These are phyloP conservation scores for Sporothrix sp. DNA, from an alignment of 2,329 filamentous ascomycete genomes.

Conservation along the genomic window DNA sequence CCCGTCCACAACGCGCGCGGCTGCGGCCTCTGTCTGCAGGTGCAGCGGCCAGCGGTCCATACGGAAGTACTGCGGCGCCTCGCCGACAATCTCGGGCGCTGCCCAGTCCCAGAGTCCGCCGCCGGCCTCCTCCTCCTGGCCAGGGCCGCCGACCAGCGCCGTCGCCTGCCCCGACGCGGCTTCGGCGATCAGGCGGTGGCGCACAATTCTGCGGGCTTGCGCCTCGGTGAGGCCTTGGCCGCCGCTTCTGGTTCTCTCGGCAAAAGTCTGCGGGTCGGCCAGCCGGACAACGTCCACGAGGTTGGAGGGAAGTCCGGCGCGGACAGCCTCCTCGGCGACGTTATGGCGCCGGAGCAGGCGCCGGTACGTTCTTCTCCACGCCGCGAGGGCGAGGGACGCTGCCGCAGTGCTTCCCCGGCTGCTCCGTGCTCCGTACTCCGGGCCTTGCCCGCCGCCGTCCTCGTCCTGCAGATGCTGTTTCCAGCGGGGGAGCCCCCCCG, in stretches of 20 bases:
- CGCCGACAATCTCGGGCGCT: slow-evolving; percentile 18
- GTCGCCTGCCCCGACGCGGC: slow-evolving; percentile 33
- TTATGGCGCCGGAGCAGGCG: not conserved
- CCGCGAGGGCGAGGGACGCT: no score
- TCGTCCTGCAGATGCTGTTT: not conserved
- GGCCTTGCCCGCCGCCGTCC: not conserved
- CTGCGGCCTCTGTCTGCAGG: slow-evolving; percentile 27
- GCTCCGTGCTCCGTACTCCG: no score
- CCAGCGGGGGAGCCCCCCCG: slow-evolving; percentile 6
- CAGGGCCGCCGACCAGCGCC: slow-evolving; percentile 26
- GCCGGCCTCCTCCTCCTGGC: slow-evolving; percentile 4
- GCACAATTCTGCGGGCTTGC: slow-evolving; percentile 24
- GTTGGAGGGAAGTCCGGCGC: slow-evolving; percentile 12
- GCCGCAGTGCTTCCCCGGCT: no score
- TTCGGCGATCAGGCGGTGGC: slow-evolving; percentile 34
- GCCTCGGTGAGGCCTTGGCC: slow-evolving; percentile 10
- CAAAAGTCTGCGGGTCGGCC: slow-evolving; percentile 22
- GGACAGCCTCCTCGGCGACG: not conserved
- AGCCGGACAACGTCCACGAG: slow-evolving; percentile 25
- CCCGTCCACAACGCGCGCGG: slow-evolving; percentile 10
- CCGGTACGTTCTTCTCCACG: slow-evolving; percentile 12
- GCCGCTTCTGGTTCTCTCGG: slow-evolving; percentile 6
- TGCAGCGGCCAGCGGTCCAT: slow-evolving; percentile 40
- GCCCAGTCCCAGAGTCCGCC: slow-evolving; percentile 30
- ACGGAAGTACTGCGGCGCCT: slow-evolving; percentile 31